A percentile compares a stretch with the other conserved stretches of the same genome.
Conservation (phyloP, 1,284 basidiomycete species). For the Tremellales sp. region DNA sequence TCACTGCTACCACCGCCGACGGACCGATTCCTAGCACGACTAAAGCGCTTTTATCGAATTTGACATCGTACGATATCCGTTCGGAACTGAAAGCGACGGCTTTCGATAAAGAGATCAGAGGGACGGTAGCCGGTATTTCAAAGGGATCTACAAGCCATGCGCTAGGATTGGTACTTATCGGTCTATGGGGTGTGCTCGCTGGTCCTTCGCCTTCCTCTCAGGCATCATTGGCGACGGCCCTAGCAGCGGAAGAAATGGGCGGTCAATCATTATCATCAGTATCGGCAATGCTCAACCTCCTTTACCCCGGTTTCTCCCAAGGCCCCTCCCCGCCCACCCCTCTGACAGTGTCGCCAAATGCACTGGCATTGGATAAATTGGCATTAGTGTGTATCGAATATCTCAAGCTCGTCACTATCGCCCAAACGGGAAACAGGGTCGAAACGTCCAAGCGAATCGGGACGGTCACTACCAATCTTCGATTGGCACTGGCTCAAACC, state of each 20-base stretch:
- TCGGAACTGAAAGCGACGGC: slow-evolving; percentile 24
- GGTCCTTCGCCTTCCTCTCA: slow-evolving; percentile 34
- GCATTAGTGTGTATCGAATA: slow-evolving; percentile 44
- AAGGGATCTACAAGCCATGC: slow-evolving; percentile 38
- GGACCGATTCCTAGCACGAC: slow-evolving; percentile 3
- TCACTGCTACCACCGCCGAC: slow-evolving; percentile 29
- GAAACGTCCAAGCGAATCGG: slow-evolving; percentile 28
- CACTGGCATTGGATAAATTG: slow-evolving; percentile 41
- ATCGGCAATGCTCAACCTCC: slow-evolving; percentile 36
- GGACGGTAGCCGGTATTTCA: slow-evolving; percentile 30
- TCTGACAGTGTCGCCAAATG: slow-evolving; percentile 17
- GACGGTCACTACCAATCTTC: slow-evolving; percentile 30
- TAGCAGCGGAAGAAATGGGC: slow-evolving; percentile 42
- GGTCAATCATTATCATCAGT: slow-evolving; percentile 14
- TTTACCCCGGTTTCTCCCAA: slow-evolving; percentile 31
- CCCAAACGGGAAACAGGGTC: slow-evolving; percentile 3
- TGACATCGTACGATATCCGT: slow-evolving; percentile 23
- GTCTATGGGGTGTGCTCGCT: slow-evolving; percentile 44
- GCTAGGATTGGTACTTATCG: slow-evolving; percentile 46
- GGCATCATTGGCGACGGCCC: slow-evolving; percentile 38
- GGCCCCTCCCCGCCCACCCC: slow-evolving; percentile 3
- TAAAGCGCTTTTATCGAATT: slow-evolving; percentile 21
- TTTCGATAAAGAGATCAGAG: slow-evolving; percentile 42
- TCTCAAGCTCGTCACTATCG: slow-evolving; percentile 35
- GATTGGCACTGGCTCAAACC: slow-evolving; percentile 40